These are phyloP conservation scores for Aquilaria malaccensis DNA, from an alignment of 345 rosid genomes.

Conservation along the genomic window DNA sequence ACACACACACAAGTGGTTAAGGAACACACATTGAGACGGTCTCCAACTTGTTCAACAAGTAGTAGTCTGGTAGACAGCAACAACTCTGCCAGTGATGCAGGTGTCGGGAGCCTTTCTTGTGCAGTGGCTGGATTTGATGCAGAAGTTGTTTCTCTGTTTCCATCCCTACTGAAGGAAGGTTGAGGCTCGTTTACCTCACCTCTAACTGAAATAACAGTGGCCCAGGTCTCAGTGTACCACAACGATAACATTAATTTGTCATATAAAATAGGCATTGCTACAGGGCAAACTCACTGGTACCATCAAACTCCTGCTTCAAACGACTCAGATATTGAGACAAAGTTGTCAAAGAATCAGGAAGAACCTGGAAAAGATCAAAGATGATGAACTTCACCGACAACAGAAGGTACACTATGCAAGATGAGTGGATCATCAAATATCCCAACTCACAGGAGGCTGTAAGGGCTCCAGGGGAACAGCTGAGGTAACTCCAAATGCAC, in stretches of 20 bases:
- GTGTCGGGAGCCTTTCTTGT: conserved; percentile 57
- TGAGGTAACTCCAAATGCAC: conserved; percentile 57
- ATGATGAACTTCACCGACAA: too few relatives aligned
- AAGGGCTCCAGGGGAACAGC: conserved; percentile 40
- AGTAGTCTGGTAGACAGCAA: conserved; percentile 49
- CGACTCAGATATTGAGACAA: conserved; percentile 51
- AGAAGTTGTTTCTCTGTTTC: conserved; percentile 27
- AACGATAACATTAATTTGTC: too few relatives aligned
- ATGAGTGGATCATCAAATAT: neutral
- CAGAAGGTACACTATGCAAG: too few relatives aligned
- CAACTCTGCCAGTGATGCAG: conserved; percentile 61
- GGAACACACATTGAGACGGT: conserved; percentile 42
- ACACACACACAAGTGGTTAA: neutral
- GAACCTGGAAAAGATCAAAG: conserved; percentile 35
- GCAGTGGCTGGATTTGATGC: conserved; percentile 23
- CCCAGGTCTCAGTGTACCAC: too few relatives aligned
- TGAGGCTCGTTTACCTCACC: conserved; percentile 26
- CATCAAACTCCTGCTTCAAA: conserved; percentile 40
- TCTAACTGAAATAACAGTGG: conserved; percentile 31
- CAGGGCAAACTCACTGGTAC: conserved; percentile 32
- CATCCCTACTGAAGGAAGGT: conserved; percentile 19
- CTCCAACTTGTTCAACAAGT: conserved; percentile 52
- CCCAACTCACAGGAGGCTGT: conserved; percentile 52
- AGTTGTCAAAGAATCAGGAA: conserved; percentile 64
- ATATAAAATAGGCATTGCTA: too few relatives aligned